phyloP scores from a whole-genome alignment of 805 yeast genomes.

The Cyberlindnera bimundalis region DNA sequence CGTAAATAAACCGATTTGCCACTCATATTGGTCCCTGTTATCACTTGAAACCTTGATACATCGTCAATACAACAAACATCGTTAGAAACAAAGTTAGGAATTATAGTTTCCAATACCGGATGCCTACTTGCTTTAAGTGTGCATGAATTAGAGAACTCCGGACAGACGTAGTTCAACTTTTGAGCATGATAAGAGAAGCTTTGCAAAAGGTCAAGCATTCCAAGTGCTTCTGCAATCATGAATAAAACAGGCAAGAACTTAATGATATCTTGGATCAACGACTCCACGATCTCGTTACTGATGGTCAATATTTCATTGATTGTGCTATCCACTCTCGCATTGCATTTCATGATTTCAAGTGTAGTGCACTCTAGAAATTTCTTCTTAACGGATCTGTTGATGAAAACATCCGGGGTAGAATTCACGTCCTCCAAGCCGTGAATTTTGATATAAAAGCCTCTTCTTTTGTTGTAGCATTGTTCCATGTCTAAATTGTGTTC shows the following conservation, averaged over 20 bases:
- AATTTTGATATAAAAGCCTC: slow-evolving; percentile 39
- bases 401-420: slow-evolving; percentile 32
- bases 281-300: slow-evolving; percentile 43
- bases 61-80: no score
- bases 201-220: no score
- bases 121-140: no score
- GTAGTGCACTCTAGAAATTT: slow-evolving; percentile 38
- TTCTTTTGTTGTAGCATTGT: slow-evolving; percentile 32
- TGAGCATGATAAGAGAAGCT: no score
- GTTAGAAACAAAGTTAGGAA: no score
- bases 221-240: no score
- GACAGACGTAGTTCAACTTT: no score
- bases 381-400: slow-evolving; percentile 31
- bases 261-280: no score
- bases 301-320: slow-evolving; percentile 39
- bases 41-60: no score
- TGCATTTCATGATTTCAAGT: slow-evolving; percentile 37
- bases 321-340: slow-evolving; percentile 39
- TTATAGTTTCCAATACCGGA: no score
- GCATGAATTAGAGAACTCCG: no score
- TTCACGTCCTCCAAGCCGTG: slow-evolving; percentile 20
- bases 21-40: slow-evolving; percentile 63
- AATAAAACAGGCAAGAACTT: no score
- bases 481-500: slow-evolving; percentile 29
- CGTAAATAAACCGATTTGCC: slow-evolving; percentile 58